Evolutionary conservation across 495 filamentous ascomycete species (phyloP).

Genomic region (Tuber brumale): DNA sequence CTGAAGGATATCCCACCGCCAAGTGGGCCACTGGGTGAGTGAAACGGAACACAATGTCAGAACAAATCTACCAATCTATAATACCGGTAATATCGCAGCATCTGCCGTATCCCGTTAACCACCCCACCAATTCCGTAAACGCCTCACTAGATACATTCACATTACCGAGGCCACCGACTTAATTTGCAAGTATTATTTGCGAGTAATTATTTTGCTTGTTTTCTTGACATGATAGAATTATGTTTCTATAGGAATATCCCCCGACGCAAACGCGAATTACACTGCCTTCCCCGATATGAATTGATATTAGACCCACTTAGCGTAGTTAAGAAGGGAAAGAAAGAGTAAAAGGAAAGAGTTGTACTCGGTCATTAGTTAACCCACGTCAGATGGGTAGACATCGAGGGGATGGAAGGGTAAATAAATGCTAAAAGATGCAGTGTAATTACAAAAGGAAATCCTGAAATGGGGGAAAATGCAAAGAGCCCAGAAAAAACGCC

Average conservation of each 20-base stretch:
- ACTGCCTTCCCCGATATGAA: neutral
- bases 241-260: neutral
- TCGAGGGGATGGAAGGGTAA: neutral
- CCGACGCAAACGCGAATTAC: neutral
- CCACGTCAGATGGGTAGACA: neutral
- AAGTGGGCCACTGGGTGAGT: neutral
- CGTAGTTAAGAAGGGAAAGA: neutral
- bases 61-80: too few species aligned
- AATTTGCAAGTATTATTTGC: neutral
- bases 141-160: neutral
- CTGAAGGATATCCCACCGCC: neutral
- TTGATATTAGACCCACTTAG: neutral
- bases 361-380: neutral
- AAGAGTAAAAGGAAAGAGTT: neutral
- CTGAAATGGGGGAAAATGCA: neutral
- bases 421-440: neutral
- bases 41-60: neutral
- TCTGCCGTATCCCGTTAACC: neutral
- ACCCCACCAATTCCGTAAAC: neutral
- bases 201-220: neutral
- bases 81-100: too few species aligned
- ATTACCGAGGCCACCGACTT: neutral
- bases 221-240: neutral
- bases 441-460: neutral
- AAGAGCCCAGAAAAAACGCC: slow-evolving; percentile 1